Conservation (phyloP, 257 asterid genomes). For the Lavandula angustifolia region DNA sequence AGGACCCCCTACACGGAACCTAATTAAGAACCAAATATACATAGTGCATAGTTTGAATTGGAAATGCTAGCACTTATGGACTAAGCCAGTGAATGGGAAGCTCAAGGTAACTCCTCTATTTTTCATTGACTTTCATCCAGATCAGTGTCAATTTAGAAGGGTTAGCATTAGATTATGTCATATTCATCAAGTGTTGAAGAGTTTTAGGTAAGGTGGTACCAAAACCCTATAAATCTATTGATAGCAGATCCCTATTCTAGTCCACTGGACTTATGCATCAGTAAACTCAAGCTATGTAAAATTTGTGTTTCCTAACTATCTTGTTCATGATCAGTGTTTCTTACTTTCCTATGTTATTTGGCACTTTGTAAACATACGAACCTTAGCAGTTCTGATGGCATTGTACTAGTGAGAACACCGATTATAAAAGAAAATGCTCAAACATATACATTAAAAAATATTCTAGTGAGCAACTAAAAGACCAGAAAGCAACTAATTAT, state of each 20-base stretch:
- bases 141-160: neutral
- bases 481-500: too few relatives aligned
- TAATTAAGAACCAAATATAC: neutral
- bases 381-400: neutral
- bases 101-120: neutral
- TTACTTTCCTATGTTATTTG: neutral
- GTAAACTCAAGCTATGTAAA: neutral
- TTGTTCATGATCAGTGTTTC: neutral
- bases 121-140: conserved; percentile 7
- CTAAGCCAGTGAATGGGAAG: neutral
- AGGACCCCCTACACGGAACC: neutral
- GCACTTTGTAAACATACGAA: neutral
- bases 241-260: neutral
- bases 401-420: neutral
- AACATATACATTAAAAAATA: too few relatives aligned
- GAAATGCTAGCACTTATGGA: neutral
- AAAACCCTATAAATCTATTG: neutral
- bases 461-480: too few relatives aligned
- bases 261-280: neutral
- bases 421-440: neutral
- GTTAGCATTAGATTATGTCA: neutral
- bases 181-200: neutral
- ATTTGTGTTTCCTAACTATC: neutral
- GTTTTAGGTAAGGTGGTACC: neutral
- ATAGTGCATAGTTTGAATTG: neutral